Evolutionary conservation across 495 filamentous ascomycete species (phyloP).

Genomic region (Xylaria flabelliformis): DNA sequence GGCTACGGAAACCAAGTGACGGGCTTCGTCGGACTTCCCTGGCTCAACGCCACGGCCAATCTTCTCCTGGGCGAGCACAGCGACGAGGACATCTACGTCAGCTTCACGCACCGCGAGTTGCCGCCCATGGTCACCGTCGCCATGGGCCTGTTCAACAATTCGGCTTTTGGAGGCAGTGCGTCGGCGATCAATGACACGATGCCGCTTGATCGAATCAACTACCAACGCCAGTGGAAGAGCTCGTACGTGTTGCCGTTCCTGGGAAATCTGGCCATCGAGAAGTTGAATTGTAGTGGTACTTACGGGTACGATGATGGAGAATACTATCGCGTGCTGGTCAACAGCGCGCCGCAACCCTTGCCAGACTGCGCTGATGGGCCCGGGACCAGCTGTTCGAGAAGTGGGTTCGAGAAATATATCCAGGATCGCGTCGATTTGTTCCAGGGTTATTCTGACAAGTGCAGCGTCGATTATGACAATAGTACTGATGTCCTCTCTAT

Average conservation of each 20-base stretch:
- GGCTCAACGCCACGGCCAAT: slow-evolving; percentile 52
- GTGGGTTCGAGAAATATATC: slow-evolving; percentile 40
- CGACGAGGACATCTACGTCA: slow-evolving; percentile 53
- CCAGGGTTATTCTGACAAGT: slow-evolving; percentile 43
- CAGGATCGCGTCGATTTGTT: slow-evolving; percentile 41
- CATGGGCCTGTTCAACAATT: slow-evolving; percentile 59
- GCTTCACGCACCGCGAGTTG: slow-evolving; percentile 59
- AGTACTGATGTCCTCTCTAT: slow-evolving; percentile 44
- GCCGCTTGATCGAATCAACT: slow-evolving; percentile 54
- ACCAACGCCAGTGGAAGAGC: slow-evolving; percentile 54
- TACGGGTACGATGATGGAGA: slow-evolving; percentile 45
- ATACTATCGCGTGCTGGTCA: slow-evolving; percentile 47
- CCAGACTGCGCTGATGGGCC: slow-evolving; percentile 45
- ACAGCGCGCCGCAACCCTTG: slow-evolving; percentile 45
- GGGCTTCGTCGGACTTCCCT: slow-evolving; percentile 54
- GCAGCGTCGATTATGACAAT: slow-evolving; percentile 43
- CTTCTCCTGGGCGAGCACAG: slow-evolving; percentile 40
- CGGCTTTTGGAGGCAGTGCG: slow-evolving; percentile 48
- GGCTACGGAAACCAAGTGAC: slow-evolving; percentile 53
- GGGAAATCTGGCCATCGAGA: slow-evolving; percentile 52
- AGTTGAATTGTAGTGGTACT: slow-evolving; percentile 46
- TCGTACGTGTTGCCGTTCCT: slow-evolving; percentile 53
- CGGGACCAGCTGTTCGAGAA: slow-evolving; percentile 45
- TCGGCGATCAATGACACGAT: slow-evolving; percentile 53
- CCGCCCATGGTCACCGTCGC: slow-evolving; percentile 55